Evolutionary conservation across 225 moss, liverwort and hornwort species (phyloP), one percentile per base, ranked within the genome.

Genomic region (Rhytidiadelphus loreus): DNA sequence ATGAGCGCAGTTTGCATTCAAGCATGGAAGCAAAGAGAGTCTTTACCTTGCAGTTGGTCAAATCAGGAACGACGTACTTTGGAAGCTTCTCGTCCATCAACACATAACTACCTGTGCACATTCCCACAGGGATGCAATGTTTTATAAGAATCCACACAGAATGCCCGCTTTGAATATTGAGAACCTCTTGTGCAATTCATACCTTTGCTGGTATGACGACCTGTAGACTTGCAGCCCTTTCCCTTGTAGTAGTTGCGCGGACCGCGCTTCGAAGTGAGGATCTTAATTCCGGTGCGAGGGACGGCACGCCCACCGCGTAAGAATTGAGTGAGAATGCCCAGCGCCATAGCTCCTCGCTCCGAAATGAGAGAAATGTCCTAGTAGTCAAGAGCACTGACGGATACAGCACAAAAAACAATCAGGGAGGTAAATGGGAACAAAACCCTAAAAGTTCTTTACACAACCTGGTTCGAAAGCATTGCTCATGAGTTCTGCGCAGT

Each of bases 121-220:
- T 41, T 62, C 52, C 78, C 90, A 50, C 37, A 62, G 29, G n/a
- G 6, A 64, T 70, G 83, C 78, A 77, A 59, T 11, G 20, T 30
- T 58, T 37, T 18, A 39, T 26, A 65, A 66, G 19, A 81, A 76
- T 56, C 5, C 48, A 33, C 72, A 63, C 25, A 83, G 46, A 63
- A 52, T 52, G 59, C 15, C 7, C 30, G 53, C 23, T 62, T 89
- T 33, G 59, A 32, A 39, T 35, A 77, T 21, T 33, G 24, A 87
- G 29, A 86, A 39, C 50, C 19, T 81, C 44, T 9, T 32, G 44
- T 58, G 74, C 72, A 48, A 87, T 60, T 7, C 41, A 6, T 74
- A 96, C 97, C 96, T 95, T 96, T 98, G 89, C 96, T 95, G 71
- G 96, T 98, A 72, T 96, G 96, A 43, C 96, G 96, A 89, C 98